A percentile compares a stretch with the other conserved stretches of the same genome.
Evolutionary conservation across 805 yeast species (phyloP).

Genomic region (Cyberlindnera meyerae): DNA sequence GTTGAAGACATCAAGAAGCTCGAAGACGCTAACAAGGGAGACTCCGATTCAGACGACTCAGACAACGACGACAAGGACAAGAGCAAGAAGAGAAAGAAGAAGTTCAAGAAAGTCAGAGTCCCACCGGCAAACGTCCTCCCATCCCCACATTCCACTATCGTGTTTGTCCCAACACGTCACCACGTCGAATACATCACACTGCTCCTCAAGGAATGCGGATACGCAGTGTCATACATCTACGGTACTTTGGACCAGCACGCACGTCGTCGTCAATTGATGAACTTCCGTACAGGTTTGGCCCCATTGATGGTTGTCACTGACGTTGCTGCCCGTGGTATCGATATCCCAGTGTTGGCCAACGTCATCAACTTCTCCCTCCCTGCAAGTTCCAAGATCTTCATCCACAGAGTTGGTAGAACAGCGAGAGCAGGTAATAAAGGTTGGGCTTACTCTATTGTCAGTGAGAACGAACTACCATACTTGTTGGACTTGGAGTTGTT

Average conservation of each 20-base stretch:
- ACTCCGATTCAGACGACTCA: conserved; percentile 50
- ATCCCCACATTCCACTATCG: conserved; percentile 78
- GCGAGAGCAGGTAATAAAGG: conserved; percentile 98
- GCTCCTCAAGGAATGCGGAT: conserved; percentile 72
- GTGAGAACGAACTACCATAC: conserved; percentile 85
- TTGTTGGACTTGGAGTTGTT: conserved; percentile 85
- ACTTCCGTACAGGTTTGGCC: conserved; percentile 81
- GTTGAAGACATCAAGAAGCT: conserved; percentile 58
- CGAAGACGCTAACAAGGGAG: conserved; percentile 35
- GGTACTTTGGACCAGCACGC: conserved; percentile 96
- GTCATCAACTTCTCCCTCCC: conserved; percentile 91
- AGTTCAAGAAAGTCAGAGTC: conserved; percentile 47
- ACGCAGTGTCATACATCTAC: conserved; percentile 82
- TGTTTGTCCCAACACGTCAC: conserved; percentile 95
- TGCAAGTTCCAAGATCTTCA: conserved; percentile 85
- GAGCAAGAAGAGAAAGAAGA: conserved; percentile 28
- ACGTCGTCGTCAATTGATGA: conserved; percentile 79
- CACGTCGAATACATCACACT: conserved; percentile 88
- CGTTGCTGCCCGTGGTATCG: conserved; percentile 98
- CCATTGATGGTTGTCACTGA: conserved; percentile 93
- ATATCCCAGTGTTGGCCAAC: conserved; percentile 92
- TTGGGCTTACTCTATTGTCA: conserved; percentile 91
- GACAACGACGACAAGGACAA: conserved; percentile 37
- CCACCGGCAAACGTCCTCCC: conserved; percentile 85
- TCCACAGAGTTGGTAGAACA: conserved; percentile 98